These are phyloP conservation scores for Aureobasidium mangrovei DNA, from an alignment of 2,329 filamentous ascomycete genomes.

Conservation along the genomic window DNA sequence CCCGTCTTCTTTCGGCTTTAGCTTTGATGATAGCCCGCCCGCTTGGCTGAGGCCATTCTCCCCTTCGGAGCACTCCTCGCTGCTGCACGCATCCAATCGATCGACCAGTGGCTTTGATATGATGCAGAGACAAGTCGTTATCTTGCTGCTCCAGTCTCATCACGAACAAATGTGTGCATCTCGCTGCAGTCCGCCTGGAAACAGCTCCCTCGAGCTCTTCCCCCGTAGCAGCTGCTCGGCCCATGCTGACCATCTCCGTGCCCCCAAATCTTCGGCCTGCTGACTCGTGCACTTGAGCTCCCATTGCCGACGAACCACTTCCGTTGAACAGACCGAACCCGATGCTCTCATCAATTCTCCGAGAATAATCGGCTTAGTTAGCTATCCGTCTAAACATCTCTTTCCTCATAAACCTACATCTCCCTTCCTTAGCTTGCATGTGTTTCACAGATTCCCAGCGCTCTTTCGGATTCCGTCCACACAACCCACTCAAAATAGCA, in stretches of 20 bases:
- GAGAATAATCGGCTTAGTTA: not conserved
- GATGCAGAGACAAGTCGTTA: not conserved
- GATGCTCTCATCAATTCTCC: not conserved
- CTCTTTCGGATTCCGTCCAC: not conserved
- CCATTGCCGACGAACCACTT: not conserved
- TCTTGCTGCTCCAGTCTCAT: not conserved
- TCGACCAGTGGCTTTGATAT: not conserved
- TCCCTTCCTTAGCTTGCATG: not conserved
- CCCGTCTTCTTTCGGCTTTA: no score
- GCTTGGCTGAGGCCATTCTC: not conserved
- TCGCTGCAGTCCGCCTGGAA: not conserved
- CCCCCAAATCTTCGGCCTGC: not conserved
- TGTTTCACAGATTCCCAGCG: not conserved
- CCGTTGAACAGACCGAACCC: not conserved
- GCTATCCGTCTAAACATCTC: not conserved
- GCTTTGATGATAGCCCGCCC: not conserved
- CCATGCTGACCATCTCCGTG: not conserved
- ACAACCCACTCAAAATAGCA: not conserved
- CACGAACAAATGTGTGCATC: not conserved
- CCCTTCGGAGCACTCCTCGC: not conserved
- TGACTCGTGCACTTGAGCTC: constrained; percentile 5
- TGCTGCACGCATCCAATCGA: not conserved
- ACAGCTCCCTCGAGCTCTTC: not conserved
- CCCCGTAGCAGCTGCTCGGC: not conserved
- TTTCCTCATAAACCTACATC: not conserved